Percentiles rank a stretch among this genome's conserved stretches.
Evolutionary conservation across 1,284 basidiomycete genomes (phyloP).

Genomic region (Inonotus obliquus): DNA sequence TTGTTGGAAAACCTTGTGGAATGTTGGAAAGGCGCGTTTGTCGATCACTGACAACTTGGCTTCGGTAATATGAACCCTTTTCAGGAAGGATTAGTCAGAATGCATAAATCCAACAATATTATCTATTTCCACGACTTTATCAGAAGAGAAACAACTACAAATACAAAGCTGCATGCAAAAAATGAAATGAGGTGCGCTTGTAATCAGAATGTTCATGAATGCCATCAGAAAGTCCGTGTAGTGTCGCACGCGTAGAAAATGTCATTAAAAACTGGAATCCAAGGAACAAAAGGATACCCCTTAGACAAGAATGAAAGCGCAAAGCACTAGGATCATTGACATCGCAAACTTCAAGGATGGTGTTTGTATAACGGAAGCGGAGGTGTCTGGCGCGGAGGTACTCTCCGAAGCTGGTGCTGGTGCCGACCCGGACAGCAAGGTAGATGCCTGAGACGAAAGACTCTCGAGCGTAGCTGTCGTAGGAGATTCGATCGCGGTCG

Average conservation of each 20-base stretch:
- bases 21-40: not conserved
- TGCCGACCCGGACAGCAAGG: not conserved
- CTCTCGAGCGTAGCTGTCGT: not conserved
- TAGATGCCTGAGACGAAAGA: not conserved
- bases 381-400: not conserved
- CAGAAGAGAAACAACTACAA: not conserved
- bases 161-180: not conserved
- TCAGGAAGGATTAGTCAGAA: not conserved
- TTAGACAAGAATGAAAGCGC: slow-evolving; percentile 1
- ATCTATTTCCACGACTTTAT: not conserved
- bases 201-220: slow-evolving; percentile 5
- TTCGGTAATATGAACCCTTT: not conserved
- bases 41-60: not conserved
- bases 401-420: not conserved
- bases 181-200: not conserved
- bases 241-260: not conserved
- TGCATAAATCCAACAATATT: not conserved
- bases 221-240: slow-evolving; percentile 4
- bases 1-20: not conserved
- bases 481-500: not conserved
- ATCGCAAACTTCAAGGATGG: not conserved
- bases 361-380: not conserved
- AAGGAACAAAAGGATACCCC: not conserved
- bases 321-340: not conserved
- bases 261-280: slow-evolving; percentile 2